Base-by-base conservation (phyloP, 176 grass and related monocot genomes). In the Oryza meyeriana region DNA sequence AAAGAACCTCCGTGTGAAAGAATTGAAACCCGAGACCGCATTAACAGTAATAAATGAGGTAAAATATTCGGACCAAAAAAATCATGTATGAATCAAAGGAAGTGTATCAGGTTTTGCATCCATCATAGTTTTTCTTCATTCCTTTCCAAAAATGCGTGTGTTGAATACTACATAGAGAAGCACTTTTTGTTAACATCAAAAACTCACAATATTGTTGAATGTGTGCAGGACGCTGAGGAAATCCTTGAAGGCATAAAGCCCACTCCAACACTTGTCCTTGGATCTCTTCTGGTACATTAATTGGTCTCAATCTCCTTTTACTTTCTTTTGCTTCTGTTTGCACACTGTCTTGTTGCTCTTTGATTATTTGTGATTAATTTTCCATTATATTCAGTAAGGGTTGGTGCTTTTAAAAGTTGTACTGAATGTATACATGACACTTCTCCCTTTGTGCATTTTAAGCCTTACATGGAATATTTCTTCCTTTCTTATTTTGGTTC, bases 1-100 rank as follows among this genome's bases (percentile, higher is more conserved):
- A 20, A 93, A 86, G 84, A 93, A 79, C 66, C 85, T 95, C 70
- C 96, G 85, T 20, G 83, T 95, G 64, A 99, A 99, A 89, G 93
- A 95, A 64, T 87, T 92, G 76, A 95, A 99, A 86, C 90, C 89
- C 55, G 89, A 93, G 76, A 99, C 96, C 4, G 33, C 90, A 83
- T 95, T 99, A 85, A 92, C 88, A 22, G 74, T 93, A 71, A 62
- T 99, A 83, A 99, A 95, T 88, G 93, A 99, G 96, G 96, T 99
- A 90, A 86, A 77, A 64, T n/a, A 64, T 44, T 64, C 50, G 44
- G 57, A 77, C 30, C 4, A 69, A 64, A 81, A 81, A 75, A 40
- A 32, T 84, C 64, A n/a, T 74, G 2, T 58, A 11, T 48, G 17
- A 71, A 64, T 20, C 27, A 63, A 24, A 84, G 31, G 11, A 35